Conservation (phyloP, 176 grass and related monocot genomes). For the Bolboschoenus planiculmis region DNA sequence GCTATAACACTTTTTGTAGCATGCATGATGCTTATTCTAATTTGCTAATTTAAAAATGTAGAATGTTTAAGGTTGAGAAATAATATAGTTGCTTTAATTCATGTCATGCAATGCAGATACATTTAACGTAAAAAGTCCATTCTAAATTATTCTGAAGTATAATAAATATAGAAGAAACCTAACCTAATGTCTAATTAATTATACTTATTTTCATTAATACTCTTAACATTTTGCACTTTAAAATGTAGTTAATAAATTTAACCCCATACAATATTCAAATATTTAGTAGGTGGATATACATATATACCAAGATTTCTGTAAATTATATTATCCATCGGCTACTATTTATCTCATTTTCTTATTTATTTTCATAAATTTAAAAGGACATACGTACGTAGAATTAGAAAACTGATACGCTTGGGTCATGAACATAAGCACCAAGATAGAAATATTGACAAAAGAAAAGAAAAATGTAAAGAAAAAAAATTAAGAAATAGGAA, state of each 20-base stretch:
- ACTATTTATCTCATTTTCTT: not conserved
- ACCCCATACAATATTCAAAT: not conserved
- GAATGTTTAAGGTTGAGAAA: not conserved
- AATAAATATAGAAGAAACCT: too few relatives aligned
- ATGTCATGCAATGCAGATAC: not conserved
- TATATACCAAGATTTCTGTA: too few relatives aligned
- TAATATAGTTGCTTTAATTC: not conserved
- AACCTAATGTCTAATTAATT: too few relatives aligned
- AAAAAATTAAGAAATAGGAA: not conserved
- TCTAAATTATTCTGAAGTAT: not conserved
- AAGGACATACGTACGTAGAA: not conserved
- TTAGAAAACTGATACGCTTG: constrained; percentile 5
- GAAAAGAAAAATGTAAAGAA: not conserved
- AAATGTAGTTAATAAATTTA: too few relatives aligned
- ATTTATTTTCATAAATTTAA: constrained; percentile 15
- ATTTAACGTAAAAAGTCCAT: not conserved
- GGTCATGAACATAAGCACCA: constrained; percentile 2
- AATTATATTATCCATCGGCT: too few relatives aligned
- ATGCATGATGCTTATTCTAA: not conserved
- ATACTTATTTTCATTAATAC: too few relatives aligned
- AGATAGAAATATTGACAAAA: not conserved
- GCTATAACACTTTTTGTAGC: not conserved
- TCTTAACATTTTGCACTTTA: too few relatives aligned
- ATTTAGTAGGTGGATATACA: not conserved
- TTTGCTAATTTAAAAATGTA: not conserved